Evolutionary conservation across 1,284 basidiomycete genomes (phyloP).

Genomic region (Heliocybe sulcata): DNA sequence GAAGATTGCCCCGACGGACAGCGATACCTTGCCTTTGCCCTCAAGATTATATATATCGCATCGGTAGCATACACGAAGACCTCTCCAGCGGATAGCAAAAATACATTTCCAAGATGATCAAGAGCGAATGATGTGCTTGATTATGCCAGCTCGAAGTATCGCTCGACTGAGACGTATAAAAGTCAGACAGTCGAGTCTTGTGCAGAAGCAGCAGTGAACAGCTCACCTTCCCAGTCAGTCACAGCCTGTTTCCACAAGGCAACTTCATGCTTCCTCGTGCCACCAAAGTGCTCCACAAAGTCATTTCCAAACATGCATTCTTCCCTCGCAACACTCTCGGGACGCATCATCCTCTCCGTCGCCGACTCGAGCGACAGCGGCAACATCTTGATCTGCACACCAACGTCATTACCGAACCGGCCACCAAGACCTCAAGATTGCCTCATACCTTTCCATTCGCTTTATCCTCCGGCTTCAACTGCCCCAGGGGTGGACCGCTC

Average conservation of each 20-base stretch:
- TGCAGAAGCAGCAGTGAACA: conserved; percentile 2
- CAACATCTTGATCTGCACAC: conserved; percentile 55
- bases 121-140: background rate
- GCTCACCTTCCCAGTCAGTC: conserved; percentile 88
- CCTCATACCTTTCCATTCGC: conserved; percentile 44
- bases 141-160: conserved; percentile 78
- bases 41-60: background rate
- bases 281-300: conserved; percentile 91
- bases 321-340: conserved; percentile 77
- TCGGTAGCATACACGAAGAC: background rate
- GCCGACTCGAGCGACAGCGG: conserved; percentile 77
- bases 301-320: conserved; percentile 69
- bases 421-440: background rate
- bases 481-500: conserved; percentile 65
- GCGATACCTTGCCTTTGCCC: background rate
- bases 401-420: background rate
- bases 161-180: conserved; percentile 52
- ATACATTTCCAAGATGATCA: background rate
- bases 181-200: background rate
- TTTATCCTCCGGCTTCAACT: conserved; percentile 48
- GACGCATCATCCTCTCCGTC: conserved; percentile 71
- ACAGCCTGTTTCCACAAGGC: conserved; percentile 83
- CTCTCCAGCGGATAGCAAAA: too few relatives aligned
- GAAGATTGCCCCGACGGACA: background rate
- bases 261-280: conserved; percentile 87